These are phyloP conservation scores for Cordyceps cicadae DNA, from an alignment of 2,329 filamentous ascomycete genomes.

Conservation along the genomic window DNA sequence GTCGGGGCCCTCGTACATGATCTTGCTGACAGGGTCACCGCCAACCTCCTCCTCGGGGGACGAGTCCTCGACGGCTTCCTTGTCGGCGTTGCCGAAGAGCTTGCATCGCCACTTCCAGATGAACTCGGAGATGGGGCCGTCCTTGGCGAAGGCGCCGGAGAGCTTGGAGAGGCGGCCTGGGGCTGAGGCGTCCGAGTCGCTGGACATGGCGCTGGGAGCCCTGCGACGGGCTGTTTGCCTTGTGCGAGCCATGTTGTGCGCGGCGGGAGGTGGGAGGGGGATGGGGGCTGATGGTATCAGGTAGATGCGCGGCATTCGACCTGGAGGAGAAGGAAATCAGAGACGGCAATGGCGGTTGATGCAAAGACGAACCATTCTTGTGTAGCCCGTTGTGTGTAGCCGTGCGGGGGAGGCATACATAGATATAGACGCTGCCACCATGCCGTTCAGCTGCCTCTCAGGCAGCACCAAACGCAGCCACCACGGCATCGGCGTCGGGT, in stretches of 20 bases:
- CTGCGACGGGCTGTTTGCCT: background rate
- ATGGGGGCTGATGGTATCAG: background rate
- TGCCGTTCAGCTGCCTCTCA: background rate
- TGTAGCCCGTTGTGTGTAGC: too few species aligned
- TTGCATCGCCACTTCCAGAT: conserved; percentile 27
- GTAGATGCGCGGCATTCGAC: background rate
- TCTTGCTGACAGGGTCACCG: conserved; percentile 27
- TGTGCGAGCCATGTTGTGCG: background rate
- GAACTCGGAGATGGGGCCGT: conserved; percentile 19
- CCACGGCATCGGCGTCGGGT: background rate
- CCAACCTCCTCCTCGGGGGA: conserved; percentile 18
- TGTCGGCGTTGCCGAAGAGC: conserved; percentile 15
- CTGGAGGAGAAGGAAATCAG: background rate
- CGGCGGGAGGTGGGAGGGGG: too few species aligned
- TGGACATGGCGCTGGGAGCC: background rate
- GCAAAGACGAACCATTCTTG: background rate
- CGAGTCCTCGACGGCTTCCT: conserved; percentile 14
- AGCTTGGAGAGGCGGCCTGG: background rate
- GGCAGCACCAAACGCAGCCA: background rate
- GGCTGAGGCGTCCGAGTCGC: background rate
- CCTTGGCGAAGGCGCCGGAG: background rate
- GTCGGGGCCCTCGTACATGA: conserved; percentile 30
- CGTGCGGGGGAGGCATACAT: background rate
- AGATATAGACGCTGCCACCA: background rate
- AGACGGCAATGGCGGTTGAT: background rate